phyloP scores from a whole-genome alignment of 768 basidiomycete species.

The Cystobasidium tubakii region DNA sequence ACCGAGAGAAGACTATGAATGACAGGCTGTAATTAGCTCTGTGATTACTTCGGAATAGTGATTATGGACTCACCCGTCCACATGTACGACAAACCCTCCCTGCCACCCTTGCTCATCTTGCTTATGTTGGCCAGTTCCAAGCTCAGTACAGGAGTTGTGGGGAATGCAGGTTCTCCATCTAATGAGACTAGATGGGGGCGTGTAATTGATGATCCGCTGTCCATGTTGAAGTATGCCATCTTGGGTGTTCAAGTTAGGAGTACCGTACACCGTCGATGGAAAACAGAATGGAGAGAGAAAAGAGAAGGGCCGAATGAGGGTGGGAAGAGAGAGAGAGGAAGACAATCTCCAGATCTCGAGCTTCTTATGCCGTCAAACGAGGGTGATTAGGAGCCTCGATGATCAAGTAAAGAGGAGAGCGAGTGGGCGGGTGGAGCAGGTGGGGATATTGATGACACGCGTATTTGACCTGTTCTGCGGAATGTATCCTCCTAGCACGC shows the following conservation, averaged over 20 bases:
- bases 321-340: not conserved
- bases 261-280: too few species aligned
- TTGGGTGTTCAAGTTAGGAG: not conserved
- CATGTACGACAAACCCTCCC: constrained; percentile 19
- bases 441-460: too few species aligned
- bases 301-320: not conserved
- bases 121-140: constrained; percentile 1
- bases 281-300: not conserved
- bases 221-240: not conserved
- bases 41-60: too few species aligned
- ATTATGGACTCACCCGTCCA: constrained; percentile 12
- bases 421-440: too few species aligned
- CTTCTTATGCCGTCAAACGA: too few species aligned
- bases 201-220: not conserved
- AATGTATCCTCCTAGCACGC: too few species aligned
- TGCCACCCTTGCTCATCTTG: not conserved
- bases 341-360: too few species aligned
- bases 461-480: too few species aligned
- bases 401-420: too few species aligned
- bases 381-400: too few species aligned
- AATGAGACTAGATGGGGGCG: not conserved
- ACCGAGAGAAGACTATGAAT: constrained; percentile 70
- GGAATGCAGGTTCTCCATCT: constrained; percentile 1
- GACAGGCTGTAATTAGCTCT: not conserved
- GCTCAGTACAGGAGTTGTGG: not conserved